These are phyloP conservation scores for Dunaliella primolecta DNA, from an alignment of 139 green algal genomes.

Conservation along the genomic window DNA sequence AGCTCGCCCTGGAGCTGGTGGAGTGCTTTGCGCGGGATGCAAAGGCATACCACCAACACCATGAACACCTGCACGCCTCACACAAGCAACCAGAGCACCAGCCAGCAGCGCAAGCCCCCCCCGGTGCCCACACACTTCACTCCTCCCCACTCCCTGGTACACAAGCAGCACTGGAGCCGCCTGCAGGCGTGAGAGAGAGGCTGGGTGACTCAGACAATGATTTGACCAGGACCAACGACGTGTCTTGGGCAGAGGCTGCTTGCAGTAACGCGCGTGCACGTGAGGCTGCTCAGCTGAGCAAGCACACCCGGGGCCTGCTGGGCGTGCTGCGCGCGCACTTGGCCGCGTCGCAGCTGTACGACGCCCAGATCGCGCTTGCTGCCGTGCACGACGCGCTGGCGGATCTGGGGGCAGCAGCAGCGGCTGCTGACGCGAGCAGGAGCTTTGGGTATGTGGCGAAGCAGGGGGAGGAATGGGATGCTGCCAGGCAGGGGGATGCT, in stretches of 20 bases:
- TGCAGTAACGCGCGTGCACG: neutral
- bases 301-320: slow-evolving; percentile 26
- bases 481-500: no score
- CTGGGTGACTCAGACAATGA: slow-evolving; percentile 16
- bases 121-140: neutral
- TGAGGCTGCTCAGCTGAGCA: neutral
- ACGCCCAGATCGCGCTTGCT: slow-evolving; percentile 34
- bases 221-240: neutral
- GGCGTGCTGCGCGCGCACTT: slow-evolving; percentile 53
- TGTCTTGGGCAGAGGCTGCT: neutral
- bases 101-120: neutral
- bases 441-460: no score
- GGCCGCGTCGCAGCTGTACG: slow-evolving; percentile 48
- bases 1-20: slow-evolving; percentile 57
- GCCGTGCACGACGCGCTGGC: neutral
- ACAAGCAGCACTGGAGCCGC: no score
- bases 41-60: neutral
- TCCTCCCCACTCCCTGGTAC: no score
- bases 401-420: neutral
- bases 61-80: neutral
- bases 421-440: no score
- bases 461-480: neutral
- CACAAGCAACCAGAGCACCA: no score
- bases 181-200: no score
- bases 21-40: slow-evolving; percentile 35